Conservation (phyloP, 2,329 filamentous ascomycete species). For the Nothophoma quercina region DNA sequence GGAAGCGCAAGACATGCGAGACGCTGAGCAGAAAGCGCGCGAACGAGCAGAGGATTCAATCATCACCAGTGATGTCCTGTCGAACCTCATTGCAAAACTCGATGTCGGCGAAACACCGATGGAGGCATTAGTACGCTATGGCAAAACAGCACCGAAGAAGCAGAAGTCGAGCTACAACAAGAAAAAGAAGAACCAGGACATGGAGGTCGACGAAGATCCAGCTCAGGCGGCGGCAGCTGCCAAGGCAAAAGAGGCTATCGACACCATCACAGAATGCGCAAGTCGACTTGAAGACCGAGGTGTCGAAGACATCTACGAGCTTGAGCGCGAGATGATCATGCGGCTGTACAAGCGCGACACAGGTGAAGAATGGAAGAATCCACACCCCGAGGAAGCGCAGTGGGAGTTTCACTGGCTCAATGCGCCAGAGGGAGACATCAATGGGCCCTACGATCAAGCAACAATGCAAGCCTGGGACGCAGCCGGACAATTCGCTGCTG, state of each 20-base stretch:
- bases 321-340: slow-evolving; percentile 82
- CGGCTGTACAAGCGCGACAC: slow-evolving; percentile 85
- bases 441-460: slow-evolving; percentile 84
- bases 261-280: slow-evolving; percentile 86
- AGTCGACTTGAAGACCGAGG: slow-evolving; percentile 85
- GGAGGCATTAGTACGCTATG: slow-evolving; percentile 84
- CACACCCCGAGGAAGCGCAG: slow-evolving; percentile 54
- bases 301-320: slow-evolving; percentile 89
- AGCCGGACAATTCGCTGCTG: slow-evolving; percentile 91
- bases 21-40: slow-evolving; percentile 75
- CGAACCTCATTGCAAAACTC: slow-evolving; percentile 73
- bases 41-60: slow-evolving; percentile 77
- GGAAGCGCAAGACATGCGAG: slow-evolving; percentile 84
- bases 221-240: slow-evolving; percentile 73
- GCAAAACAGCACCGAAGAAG: slow-evolving; percentile 63
- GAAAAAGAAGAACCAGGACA: slow-evolving; percentile 59
- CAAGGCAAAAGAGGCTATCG: slow-evolving; percentile 75
- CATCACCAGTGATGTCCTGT: slow-evolving; percentile 76
- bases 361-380: slow-evolving; percentile 81
- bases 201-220: slow-evolving; percentile 72
- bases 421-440: slow-evolving; percentile 77
- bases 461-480: slow-evolving; percentile 93
- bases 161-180: slow-evolving; percentile 57
- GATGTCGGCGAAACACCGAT: slow-evolving; percentile 85
- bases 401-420: slow-evolving; percentile 97